Evolutionary conservation across 2,329 filamentous ascomycete genomes (phyloP).

Genomic region (Alternaria atra): DNA sequence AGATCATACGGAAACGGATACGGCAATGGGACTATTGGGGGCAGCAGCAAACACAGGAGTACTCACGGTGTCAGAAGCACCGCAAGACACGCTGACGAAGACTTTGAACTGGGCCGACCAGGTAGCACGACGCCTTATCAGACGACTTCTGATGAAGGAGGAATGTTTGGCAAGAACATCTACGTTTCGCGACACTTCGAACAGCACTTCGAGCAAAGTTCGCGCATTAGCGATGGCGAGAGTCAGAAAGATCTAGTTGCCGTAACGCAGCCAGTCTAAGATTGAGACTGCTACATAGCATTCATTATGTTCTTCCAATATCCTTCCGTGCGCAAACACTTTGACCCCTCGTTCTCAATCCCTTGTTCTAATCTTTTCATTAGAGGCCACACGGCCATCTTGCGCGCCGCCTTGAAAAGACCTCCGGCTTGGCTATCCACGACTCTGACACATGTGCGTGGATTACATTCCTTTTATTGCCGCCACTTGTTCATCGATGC

Average conservation of each 20-base stretch:
- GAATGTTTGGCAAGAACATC: constrained; percentile 13
- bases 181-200: constrained; percentile 12
- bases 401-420: background rate
- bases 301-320: background rate
- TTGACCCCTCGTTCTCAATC: background rate
- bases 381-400: background rate
- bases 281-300: background rate
- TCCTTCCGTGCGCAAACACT: background rate
- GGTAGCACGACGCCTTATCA: constrained; percentile 15
- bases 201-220: constrained; percentile 7
- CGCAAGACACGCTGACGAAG: constrained; percentile 14
- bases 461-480: background rate
- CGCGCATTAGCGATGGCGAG: constrained; percentile 8
- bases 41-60: background rate
- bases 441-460: background rate
- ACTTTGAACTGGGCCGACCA: constrained; percentile 23
- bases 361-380: background rate
- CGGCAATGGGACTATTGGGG: constrained; percentile 6
- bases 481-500: background rate
- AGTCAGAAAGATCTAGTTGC: constrained; percentile 13
- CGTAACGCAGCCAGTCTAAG: background rate
- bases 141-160: constrained; percentile 13
- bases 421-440: background rate
- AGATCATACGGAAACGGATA: constrained; percentile 15
- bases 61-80: constrained; percentile 5